Base-by-base conservation (phyloP, 805 yeast genomes). In the Teunomyces atbi region DNA sequence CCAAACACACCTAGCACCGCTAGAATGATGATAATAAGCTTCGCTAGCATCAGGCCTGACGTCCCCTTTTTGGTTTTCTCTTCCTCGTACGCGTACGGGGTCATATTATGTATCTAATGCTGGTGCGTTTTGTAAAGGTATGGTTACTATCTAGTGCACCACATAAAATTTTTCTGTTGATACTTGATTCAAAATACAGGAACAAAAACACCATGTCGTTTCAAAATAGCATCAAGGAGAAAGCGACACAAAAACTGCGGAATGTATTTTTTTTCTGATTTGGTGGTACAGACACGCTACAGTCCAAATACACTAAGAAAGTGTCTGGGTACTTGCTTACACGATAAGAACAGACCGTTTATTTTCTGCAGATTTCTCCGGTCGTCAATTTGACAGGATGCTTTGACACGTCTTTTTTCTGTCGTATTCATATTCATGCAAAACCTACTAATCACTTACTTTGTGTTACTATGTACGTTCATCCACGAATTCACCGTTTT, bases 171-270 rank as follows among this genome's bases (percentile, higher is more conserved):
- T 36, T 36, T 36, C 23, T 36, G 39, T 36, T 36, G 39, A 36
- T 36, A 36, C 11, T 36, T 20, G 42, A 26, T 30, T 21, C 27
- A 43, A 29, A 12, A 45, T 41, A 38, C 50, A 49, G 20, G 52
- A 19, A 19, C 32, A 21, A 11, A 8, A 12, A 61, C 65, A 83
- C 77, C 77, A 84, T 80, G 26, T 23, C 26, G 26, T 23, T 23
- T 23, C 26, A 23, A 8, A 21, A 21, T 6, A 21, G 7, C 23
- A 23, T 7, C 26, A 23, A 23, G 4, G 8, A 8, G 8, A 23
- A 23, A 2, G 4, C 10, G 23, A 6, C 7, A 6, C 8, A 8
- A 8, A 21, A 21, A 6, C 8, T 6, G 6, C 23, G 7, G 23
- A 6, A n/a, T 19, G 21, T 19, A 5, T 19, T 19, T 21, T 21